These are phyloP conservation scores for Mortierella sp. DNA, from an alignment of 371 early-diverging fungal genomes.

Conservation along the genomic window DNA sequence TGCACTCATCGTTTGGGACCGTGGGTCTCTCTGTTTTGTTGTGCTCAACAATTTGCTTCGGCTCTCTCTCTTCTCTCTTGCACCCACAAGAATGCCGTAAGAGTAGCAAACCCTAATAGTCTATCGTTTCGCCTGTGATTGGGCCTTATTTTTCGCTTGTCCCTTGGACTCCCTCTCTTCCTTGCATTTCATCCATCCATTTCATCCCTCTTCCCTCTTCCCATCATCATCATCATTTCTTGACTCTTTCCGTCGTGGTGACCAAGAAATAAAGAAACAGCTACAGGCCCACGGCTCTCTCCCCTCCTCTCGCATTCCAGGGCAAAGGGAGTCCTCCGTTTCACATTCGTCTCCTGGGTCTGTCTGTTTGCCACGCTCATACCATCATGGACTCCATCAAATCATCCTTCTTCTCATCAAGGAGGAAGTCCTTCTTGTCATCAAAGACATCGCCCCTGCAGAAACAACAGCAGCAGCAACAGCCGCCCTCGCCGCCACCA, in stretches of 20 bases:
- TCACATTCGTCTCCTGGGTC: not conserved
- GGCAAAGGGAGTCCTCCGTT: not conserved
- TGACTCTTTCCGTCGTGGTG: too few relatives aligned
- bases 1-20: too few relatives aligned
- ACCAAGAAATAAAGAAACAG: too few relatives aligned
- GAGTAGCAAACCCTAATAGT: too few relatives aligned
- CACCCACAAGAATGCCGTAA: too few relatives aligned
- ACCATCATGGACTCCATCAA: slow-evolving; percentile 26
- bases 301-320: too few relatives aligned
- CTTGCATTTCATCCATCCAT: not conserved
- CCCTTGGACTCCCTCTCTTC: not conserved
- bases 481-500: slow-evolving; percentile 3
- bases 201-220: not conserved
- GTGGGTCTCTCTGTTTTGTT: too few relatives aligned
- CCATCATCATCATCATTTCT: slow-evolving; percentile 1
- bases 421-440: slow-evolving; percentile 36
- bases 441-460: slow-evolving; percentile 15
- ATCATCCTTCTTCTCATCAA: slow-evolving; percentile 38
- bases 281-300: too few relatives aligned
- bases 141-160: not conserved
- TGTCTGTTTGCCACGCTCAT: not conserved
- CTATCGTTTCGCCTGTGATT: too few relatives aligned
- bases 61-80: too few relatives aligned
- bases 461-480: slow-evolving; percentile 13
- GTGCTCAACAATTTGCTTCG: too few relatives aligned